A percentile compares a stretch with the other conserved stretches of the same genome.
phyloP scores from a whole-genome alignment of 345 rosid genomes.

The Gossypium rotundifolium region DNA sequence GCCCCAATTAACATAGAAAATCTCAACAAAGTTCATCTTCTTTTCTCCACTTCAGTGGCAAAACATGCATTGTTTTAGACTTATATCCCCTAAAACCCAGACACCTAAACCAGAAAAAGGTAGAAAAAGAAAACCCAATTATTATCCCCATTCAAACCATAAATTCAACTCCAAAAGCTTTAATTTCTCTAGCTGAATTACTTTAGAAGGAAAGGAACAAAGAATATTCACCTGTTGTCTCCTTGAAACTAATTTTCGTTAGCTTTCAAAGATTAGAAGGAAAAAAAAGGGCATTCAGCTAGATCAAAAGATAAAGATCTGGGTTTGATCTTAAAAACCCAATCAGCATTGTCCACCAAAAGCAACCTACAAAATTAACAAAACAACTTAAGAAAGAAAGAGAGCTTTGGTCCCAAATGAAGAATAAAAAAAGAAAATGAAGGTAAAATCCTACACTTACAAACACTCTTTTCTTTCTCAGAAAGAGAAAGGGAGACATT shows the following conservation, averaged over 20 bases:
- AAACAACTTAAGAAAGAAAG: conserved; percentile 7
- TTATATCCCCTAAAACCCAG: conserved; percentile 18
- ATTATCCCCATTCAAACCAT: not conserved
- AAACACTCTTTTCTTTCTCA: not conserved
- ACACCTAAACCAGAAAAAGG: conserved; percentile 10
- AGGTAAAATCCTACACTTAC: conserved; percentile 19
- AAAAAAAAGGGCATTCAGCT: conserved; percentile 9
- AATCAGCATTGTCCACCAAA: conserved; percentile 14
- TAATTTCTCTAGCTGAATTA: conserved; percentile 5
- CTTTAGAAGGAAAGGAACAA: not conserved
- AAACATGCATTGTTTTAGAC: conserved; percentile 45
- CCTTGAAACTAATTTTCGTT: conserved; percentile 10
- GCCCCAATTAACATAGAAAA: conserved; percentile 1
- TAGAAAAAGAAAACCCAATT: conserved; percentile 1
- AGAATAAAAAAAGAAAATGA: not conserved
- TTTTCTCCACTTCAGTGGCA: not conserved
- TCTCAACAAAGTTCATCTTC: not conserved
- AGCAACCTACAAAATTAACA: conserved; percentile 18
- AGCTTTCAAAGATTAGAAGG: conserved; percentile 13
- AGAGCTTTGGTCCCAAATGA: not conserved
- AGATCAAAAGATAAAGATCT: conserved; percentile 37
- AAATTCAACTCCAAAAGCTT: conserved; percentile 9
- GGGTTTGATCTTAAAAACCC: conserved; percentile 30
- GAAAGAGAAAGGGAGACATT: conserved; percentile 6
- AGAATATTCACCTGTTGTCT: conserved; percentile 20